phyloP scores from a whole-genome alignment of 169 alveolate species.

The Plasmodium blacklocki region DNA sequence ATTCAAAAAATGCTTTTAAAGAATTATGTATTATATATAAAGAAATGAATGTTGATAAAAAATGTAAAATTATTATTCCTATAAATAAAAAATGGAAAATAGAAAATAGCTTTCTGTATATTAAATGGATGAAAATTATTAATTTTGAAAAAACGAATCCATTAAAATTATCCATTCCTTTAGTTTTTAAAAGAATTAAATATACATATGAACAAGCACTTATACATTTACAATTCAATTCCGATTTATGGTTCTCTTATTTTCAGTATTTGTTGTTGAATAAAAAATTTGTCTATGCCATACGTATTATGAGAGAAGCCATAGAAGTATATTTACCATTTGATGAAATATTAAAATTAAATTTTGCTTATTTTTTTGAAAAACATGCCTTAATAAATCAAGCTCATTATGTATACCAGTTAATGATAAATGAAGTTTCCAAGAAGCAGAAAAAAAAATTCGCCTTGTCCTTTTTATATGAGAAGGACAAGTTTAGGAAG shows the following conservation, averaged over 20 bases:
- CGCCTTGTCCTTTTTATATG: conserved; percentile 33
- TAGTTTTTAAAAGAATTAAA: conserved; percentile 78
- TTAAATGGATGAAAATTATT: conserved; percentile 81
- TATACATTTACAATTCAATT: conserved; percentile 77
- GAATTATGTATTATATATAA: conserved; percentile 41
- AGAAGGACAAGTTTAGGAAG: conserved; percentile 38
- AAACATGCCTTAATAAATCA: conserved; percentile 52
- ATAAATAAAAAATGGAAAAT: conserved; percentile 74
- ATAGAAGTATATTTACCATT: conserved; percentile 53
- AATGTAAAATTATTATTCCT: conserved; percentile 76
- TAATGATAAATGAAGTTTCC: conserved; percentile 56
- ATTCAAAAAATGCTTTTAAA: conserved; percentile 64
- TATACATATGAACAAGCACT: conserved; percentile 80
- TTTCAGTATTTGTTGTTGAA: conserved; percentile 82
- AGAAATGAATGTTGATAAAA: conserved; percentile 68
- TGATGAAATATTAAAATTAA: conserved; percentile 61
- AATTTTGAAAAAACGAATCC: conserved; percentile 84
- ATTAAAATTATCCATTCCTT: conserved; percentile 51
- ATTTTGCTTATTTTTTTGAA: conserved; percentile 74
- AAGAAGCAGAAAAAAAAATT: conserved; percentile 38
- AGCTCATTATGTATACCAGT: conserved; percentile 64
- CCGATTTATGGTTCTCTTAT: conserved; percentile 82
- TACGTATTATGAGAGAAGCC: conserved; percentile 67
- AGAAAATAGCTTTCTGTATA: conserved; percentile 31
- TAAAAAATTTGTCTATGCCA: conserved; percentile 75